A percentile compares a stretch with the other conserved stretches of the same genome.
phyloP scores from a whole-genome alignment of 1,139 yeast species.

The Pichia kudriavzevii region DNA sequence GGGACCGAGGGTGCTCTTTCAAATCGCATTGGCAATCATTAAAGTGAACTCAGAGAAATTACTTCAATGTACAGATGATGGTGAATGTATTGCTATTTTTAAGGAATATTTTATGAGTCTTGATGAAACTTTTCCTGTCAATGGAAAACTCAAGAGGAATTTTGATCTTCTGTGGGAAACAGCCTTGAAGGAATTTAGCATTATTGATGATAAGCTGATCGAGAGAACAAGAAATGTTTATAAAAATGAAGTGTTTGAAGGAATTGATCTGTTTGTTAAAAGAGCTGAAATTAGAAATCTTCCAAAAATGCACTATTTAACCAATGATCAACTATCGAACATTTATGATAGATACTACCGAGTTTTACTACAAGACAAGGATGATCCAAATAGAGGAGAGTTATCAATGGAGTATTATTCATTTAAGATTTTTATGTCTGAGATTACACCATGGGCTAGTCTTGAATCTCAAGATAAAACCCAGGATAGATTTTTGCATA shows the following conservation, averaged over 20 bases:
- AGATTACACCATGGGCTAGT: slow-evolving; percentile 72
- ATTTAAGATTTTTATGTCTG: slow-evolving; percentile 67
- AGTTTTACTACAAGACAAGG: slow-evolving; percentile 53
- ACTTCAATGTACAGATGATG: slow-evolving; percentile 80
- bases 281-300: slow-evolving; percentile 83
- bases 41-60: slow-evolving; percentile 82
- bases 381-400: slow-evolving; percentile 47
- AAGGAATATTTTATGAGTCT: slow-evolving; percentile 75
- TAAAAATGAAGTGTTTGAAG: slow-evolving; percentile 71
- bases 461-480: slow-evolving; percentile 26
- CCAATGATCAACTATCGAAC: slow-evolving; percentile 52
- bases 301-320: slow-evolving; percentile 60
- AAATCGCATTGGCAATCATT: slow-evolving; percentile 84
- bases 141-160: slow-evolving; percentile 61
- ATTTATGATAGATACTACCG: slow-evolving; percentile 82
- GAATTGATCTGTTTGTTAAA: slow-evolving; percentile 85
- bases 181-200: slow-evolving; percentile 84
- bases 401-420: slow-evolving; percentile 64
- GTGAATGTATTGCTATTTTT: slow-evolving; percentile 76
- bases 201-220: slow-evolving; percentile 69
- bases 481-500: slow-evolving; percentile 45
- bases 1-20: slow-evolving; percentile 86
- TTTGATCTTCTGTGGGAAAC: slow-evolving; percentile 88
- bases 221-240: slow-evolving; percentile 61
- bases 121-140: slow-evolving; percentile 63